A percentile compares a stretch with the other conserved stretches of the same genome.
phyloP scores from a whole-genome alignment of 106 monocot genomes.

The Cymbidium sinense region DNA sequence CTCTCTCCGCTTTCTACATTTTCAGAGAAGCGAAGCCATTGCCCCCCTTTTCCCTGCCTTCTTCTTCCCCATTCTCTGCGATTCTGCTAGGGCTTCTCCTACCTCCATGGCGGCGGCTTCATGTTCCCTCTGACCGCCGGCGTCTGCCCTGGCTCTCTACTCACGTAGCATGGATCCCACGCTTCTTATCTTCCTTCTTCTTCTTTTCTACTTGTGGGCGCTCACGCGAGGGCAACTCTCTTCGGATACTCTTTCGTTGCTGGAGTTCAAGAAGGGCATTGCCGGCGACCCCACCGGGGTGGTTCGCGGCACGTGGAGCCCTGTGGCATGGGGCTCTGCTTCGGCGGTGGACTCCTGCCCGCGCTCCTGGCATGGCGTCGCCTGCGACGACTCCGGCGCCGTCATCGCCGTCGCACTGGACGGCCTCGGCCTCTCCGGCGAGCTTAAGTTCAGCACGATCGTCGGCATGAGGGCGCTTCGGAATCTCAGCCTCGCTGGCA shows the following conservation, averaged over 20 bases:
- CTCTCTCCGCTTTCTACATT: not conserved
- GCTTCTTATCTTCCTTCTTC: not conserved
- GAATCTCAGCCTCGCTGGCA: slow-evolving; percentile 55
- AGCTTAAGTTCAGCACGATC: slow-evolving; percentile 61
- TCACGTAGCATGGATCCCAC: not conserved
- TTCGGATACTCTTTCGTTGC: slow-evolving; percentile 46
- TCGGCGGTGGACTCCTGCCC: slow-evolving; percentile 9
- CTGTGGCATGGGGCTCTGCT: slow-evolving; percentile 8
- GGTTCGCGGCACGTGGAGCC: slow-evolving; percentile 44
- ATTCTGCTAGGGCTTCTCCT: not conserved
- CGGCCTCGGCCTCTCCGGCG: slow-evolving; percentile 59
- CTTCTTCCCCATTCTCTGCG: not conserved
- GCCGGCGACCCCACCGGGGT: slow-evolving; percentile 29
- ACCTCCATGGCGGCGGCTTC: not conserved
- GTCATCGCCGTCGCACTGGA: slow-evolving; percentile 45
- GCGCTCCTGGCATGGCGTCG: slow-evolving; percentile 25
- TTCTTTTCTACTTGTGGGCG: slow-evolving; percentile 3
- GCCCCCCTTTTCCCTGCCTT: not conserved
- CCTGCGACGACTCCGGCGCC: slow-evolving; percentile 39
- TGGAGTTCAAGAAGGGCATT: slow-evolving; percentile 87
- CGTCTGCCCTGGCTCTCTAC: not conserved
- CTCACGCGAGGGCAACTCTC: slow-evolving; percentile 2
- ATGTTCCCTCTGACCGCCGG: not conserved
- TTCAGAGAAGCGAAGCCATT: not conserved
- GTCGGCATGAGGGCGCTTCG: slow-evolving; percentile 31